A percentile compares a stretch with the other conserved stretches of the same genome.
phyloP scores from a whole-genome alignment of 805 yeast genomes.

The Pichia scutulata region DNA sequence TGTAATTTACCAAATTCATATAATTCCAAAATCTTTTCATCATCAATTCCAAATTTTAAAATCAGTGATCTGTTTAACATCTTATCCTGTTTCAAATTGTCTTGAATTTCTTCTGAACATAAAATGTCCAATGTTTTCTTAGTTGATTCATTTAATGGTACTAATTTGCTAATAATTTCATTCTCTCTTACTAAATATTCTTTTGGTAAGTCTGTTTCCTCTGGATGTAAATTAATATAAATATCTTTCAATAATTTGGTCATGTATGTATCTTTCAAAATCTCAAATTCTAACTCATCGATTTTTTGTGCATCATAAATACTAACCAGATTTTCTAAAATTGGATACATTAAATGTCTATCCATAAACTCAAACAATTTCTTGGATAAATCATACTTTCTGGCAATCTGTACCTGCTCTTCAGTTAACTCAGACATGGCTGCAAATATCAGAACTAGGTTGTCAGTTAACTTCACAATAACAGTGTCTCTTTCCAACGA shows the following conservation, averaged over 20 bases:
- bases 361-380: constrained; percentile 53
- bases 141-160: constrained; percentile 35
- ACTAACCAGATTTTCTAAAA: constrained; percentile 15
- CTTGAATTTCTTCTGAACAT: constrained; percentile 43
- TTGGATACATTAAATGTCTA: constrained; percentile 46
- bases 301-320: constrained; percentile 33
- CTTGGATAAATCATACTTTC: constrained; percentile 45
- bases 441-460: too few relatives aligned
- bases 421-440: constrained; percentile 1
- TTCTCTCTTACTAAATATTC: constrained; percentile 34
- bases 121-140: constrained; percentile 38
- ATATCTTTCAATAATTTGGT: constrained; percentile 40
- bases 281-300: constrained; percentile 40
- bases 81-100: constrained; percentile 47
- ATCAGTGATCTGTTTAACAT: constrained; percentile 42
- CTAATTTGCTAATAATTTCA: constrained; percentile 32
- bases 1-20: constrained; percentile 56
- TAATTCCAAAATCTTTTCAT: constrained; percentile 41
- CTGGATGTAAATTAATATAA: constrained; percentile 35
- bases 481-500: background rate
- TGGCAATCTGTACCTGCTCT: constrained; percentile 33
- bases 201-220: constrained; percentile 30
- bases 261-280: constrained; percentile 54
- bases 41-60: constrained; percentile 37
- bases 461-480: too few relatives aligned